Base-by-base conservation (phyloP, 2,329 filamentous ascomycete species). In the Onygena corvina region DNA sequence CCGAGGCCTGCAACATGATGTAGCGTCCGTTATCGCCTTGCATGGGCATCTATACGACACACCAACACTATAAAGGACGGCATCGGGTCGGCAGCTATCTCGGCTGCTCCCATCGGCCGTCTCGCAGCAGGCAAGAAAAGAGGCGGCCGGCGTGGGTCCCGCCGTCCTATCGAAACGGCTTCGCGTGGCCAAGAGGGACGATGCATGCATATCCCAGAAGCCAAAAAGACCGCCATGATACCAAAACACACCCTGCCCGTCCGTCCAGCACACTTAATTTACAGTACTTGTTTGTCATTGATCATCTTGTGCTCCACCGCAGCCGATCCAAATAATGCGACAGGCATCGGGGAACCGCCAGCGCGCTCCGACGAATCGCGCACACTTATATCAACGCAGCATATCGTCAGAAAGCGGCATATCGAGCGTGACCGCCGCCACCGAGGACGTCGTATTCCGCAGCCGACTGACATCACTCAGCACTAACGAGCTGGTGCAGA, bases 1-100 rank as follows among this genome's bases (percentile, higher is more conserved):
- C 73, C 50, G 76, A 73, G 49, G 50, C 55, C 27, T 57, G 55
- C 46, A 52, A 46, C 29, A 47, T 57, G 36, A 57, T 57, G 55
- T 56, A 46, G 52, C 21, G 21, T 16, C 33, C 7, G 11, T 27
- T 14, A 25, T 42, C n/a, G n/a, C 36, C 36, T 21, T 42, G 36
- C 36, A 21, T 18, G n/a, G 21, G 11, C 23, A 11, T 8, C 23
- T 29, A 29, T 44, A 18, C 21, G 21, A n/a, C 7, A 3, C 12
- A 29, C 25, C 12, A 23, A 25, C 21, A 18, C 14, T 27, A 23
- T 1, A n/a, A 14, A 42, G 36, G 36, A 27, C 9, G 36, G n/a
- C 11, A 11, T 42, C 21, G 21, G 36, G 21, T 27, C 36, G 36
- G 36, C 36, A 42, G 36, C 36, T 21, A 27, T 42, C 21, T 42